Evolutionary conservation across 495 filamentous ascomycete genomes (phyloP).

Genomic region (Aspergillus sparsus): DNA sequence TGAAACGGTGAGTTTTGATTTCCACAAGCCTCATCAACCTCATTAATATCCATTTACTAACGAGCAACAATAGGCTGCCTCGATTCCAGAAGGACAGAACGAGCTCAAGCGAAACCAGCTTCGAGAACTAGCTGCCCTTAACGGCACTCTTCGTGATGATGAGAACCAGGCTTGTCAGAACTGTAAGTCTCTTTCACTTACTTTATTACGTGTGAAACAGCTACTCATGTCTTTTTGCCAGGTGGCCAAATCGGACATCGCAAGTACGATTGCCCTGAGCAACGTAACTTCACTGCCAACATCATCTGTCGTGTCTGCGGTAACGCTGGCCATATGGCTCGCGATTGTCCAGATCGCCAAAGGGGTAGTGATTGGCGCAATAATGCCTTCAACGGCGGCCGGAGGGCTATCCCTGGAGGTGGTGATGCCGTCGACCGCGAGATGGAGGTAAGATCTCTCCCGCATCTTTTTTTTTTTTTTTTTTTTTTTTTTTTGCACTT

Average conservation of each 20-base stretch:
- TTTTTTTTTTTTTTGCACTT: neutral
- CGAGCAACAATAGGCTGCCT: constrained; percentile 71
- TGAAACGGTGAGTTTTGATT: constrained; percentile 73
- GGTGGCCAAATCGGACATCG: constrained; percentile 96
- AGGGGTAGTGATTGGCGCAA: constrained; percentile 91
- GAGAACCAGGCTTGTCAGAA: constrained; percentile 99
- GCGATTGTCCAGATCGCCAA: constrained; percentile 91
- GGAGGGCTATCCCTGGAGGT: constrained; percentile 63
- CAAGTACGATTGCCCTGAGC: constrained; percentile 98
- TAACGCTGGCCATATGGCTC: constrained; percentile 89
- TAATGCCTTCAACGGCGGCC: constrained; percentile 52
- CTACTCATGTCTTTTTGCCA: constrained; percentile 24
- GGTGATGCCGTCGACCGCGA: constrained; percentile 91
- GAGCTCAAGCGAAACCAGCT: constrained; percentile 98
- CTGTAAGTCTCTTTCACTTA: constrained; percentile 57
- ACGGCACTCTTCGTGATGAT: constrained; percentile 97
- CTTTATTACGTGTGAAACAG: neutral
- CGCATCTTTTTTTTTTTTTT: neutral
- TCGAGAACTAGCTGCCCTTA: constrained; percentile 92
- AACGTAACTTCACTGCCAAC: constrained; percentile 95
- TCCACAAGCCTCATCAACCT: too few species aligned
- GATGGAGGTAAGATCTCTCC: constrained; percentile 71
- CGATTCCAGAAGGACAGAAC: constrained; percentile 97
- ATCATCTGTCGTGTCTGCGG: constrained; percentile 99
- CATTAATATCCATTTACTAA: constrained; percentile 1